Percentiles rank a stretch among this genome's conserved stretches.
phyloP scores from a whole-genome alignment of 169 alveolate species.

The Plasmodium coatneyi region DNA sequence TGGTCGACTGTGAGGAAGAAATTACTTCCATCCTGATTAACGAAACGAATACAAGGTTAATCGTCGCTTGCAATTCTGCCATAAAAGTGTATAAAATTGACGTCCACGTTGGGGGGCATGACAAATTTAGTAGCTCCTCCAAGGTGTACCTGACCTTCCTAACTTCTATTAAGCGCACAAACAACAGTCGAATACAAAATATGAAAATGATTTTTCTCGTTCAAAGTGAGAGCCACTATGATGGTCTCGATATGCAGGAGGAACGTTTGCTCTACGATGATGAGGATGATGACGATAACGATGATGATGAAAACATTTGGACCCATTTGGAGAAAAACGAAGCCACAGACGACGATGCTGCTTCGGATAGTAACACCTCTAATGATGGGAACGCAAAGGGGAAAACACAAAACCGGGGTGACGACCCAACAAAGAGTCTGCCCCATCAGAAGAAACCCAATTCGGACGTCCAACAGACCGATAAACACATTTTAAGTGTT shows the following conservation, averaged over 20 bases:
- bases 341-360: background rate
- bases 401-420: background rate
- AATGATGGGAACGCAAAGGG: background rate
- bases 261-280: background rate
- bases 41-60: conserved; percentile 57
- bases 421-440: background rate
- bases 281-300: background rate
- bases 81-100: conserved; percentile 66
- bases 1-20: conserved; percentile 86
- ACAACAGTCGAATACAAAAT: conserved; percentile 10
- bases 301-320: background rate
- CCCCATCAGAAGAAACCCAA: background rate
- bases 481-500: background rate
- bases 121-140: conserved; percentile 33
- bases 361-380: background rate
- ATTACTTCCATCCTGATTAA: conserved; percentile 79
- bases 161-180: conserved; percentile 25
- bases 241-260: background rate
- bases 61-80: conserved; percentile 30
- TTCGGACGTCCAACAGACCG: background rate
- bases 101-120: conserved; percentile 9
- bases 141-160: conserved; percentile 47
- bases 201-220: conserved; percentile 41
- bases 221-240: background rate
- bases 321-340: background rate